Percentiles rank a stretch among this genome's conserved stretches.
These are phyloP conservation scores for Hypholoma fasciculare DNA, from an alignment of 768 basidiomycete species.

Conservation along the genomic window DNA sequence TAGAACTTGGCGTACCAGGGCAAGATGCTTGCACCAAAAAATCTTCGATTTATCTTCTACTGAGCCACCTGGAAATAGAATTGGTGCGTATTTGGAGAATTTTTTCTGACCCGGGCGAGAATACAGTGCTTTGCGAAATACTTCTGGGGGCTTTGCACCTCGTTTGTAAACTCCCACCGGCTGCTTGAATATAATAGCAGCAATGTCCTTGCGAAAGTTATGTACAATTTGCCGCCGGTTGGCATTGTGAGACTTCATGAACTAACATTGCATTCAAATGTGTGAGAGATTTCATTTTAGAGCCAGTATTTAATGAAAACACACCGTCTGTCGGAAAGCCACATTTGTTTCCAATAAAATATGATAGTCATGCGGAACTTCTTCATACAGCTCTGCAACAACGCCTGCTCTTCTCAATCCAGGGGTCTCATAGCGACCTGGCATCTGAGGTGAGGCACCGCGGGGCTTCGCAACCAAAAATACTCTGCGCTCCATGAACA, in stretches of 20 bases:
- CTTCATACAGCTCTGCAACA: background rate
- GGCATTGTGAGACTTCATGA: background rate
- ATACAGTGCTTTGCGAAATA: too few species aligned
- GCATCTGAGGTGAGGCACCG: background rate
- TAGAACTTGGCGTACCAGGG: background rate
- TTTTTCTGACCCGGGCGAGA: too few species aligned
- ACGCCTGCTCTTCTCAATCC: background rate
- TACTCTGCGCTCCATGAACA: background rate
- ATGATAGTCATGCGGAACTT: background rate
- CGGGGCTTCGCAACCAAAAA: background rate
- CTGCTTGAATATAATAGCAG: background rate
- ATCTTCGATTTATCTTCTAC: background rate
- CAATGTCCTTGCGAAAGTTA: background rate
- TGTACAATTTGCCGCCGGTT: background rate
- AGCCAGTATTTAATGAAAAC: background rate
- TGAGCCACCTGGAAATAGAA: background rate
- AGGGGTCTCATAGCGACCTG: background rate
- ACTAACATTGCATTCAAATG: too few species aligned
- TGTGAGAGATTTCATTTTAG: background rate
- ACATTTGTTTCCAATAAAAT: background rate
- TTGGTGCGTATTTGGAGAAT: background rate
- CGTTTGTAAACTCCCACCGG: background rate
- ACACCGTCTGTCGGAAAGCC: background rate
- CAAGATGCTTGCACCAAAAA: background rate
- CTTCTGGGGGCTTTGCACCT: too few species aligned